phyloP scores from a whole-genome alignment of 2,329 filamentous ascomycete species.

The Tolypocladium inflatum region DNA sequence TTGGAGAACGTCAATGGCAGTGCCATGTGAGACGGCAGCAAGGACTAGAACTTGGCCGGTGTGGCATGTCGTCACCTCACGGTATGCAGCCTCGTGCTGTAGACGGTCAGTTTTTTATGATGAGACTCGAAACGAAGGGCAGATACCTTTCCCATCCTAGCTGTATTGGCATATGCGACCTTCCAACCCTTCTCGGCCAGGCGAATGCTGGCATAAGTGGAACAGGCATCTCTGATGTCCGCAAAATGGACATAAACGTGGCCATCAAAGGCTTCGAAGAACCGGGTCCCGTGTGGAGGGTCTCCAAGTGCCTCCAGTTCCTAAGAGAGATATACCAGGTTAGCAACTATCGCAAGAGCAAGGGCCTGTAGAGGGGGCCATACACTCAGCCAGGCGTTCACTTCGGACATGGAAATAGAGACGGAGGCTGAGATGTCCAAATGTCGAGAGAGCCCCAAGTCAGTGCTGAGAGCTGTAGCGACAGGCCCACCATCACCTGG shows the following conservation, averaged over 20 bases:
- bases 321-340: slow-evolving; percentile 17
- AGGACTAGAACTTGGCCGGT: slow-evolving; percentile 20
- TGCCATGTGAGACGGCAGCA: slow-evolving; percentile 10
- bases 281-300: slow-evolving; percentile 26
- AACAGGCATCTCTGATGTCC: slow-evolving; percentile 51
- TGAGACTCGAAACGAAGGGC: background rate
- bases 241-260: slow-evolving; percentile 46
- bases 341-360: background rate
- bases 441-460: slow-evolving; percentile 34
- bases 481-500: slow-evolving; percentile 15
- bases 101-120: background rate
- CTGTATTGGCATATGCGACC: slow-evolving; percentile 11
- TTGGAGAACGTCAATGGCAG: slow-evolving; percentile 19
- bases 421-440: slow-evolving; percentile 28
- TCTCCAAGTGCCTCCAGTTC: slow-evolving; percentile 24
- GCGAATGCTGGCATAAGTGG: slow-evolving; percentile 35
- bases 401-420: slow-evolving; percentile 22
- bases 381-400: slow-evolving; percentile 37
- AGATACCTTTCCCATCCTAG: background rate
- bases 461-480: slow-evolving; percentile 31
- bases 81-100: background rate
- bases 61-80: background rate
- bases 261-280: slow-evolving; percentile 24
- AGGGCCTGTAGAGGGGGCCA: slow-evolving; percentile 11
- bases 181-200: slow-evolving; percentile 36